Percentiles rank a stretch among this genome's conserved stretches.
phyloP scores from a whole-genome alignment of 2,329 filamentous ascomycete genomes.

The Sporothrix curviconia region DNA sequence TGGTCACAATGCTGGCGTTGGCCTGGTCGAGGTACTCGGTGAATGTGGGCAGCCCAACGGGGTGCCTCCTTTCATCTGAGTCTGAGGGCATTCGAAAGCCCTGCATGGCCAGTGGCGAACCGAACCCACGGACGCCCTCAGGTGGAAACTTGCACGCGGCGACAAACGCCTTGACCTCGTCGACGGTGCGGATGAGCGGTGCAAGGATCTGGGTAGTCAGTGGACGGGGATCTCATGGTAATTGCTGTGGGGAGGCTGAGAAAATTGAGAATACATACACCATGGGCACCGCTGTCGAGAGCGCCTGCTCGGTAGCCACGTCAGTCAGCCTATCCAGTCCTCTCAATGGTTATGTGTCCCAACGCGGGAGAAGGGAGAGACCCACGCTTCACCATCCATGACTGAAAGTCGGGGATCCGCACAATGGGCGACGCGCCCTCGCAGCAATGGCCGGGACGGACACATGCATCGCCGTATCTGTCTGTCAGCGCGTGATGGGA shows the following conservation, averaged over 20 bases:
- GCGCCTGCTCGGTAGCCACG: constrained; percentile 39
- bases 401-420: constrained; percentile 50
- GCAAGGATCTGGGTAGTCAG: constrained; percentile 36
- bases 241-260: no score
- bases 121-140: constrained; percentile 46
- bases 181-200: constrained; percentile 47
- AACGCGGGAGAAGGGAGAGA: neutral
- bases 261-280: constrained; percentile 37
- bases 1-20: constrained; percentile 52
- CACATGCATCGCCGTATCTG: constrained; percentile 52
- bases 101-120: constrained; percentile 48
- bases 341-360: neutral
- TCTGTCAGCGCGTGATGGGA: no score
- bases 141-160: constrained; percentile 51
- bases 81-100: constrained; percentile 38
- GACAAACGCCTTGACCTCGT: constrained; percentile 46
- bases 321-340: constrained; percentile 18
- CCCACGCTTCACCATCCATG: constrained; percentile 50
- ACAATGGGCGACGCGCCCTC: constrained; percentile 50
- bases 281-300: constrained; percentile 51
- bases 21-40: constrained; percentile 52
- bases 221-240: neutral
- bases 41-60: constrained; percentile 34
- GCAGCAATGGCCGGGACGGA: constrained; percentile 49
- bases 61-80: neutral